phyloP scores from a whole-genome alignment of 768 basidiomycete species.

The Floccularia luteovirens region DNA sequence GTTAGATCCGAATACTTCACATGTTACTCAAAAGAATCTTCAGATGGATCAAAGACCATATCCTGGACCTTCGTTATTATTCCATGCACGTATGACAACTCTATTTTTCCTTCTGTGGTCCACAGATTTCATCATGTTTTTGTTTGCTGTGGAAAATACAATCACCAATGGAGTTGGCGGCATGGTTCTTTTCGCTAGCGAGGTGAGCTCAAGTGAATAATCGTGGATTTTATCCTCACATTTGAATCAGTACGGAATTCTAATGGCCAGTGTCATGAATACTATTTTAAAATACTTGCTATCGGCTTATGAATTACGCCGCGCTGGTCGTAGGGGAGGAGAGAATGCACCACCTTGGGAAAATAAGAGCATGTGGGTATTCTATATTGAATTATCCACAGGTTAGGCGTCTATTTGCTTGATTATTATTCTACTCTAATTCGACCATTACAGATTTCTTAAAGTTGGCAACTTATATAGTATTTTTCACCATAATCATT shows the following conservation, averaged over 20 bases:
- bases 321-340: slow-evolving; percentile 70
- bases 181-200: slow-evolving; percentile 93
- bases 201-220: slow-evolving; percentile 42
- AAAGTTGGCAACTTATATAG: slow-evolving; percentile 85
- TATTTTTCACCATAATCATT: slow-evolving; percentile 92
- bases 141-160: slow-evolving; percentile 76
- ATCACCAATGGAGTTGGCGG: slow-evolving; percentile 75
- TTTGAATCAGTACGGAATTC: slow-evolving; percentile 68
- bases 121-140: slow-evolving; percentile 71
- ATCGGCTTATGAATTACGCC: slow-evolving; percentile 72
- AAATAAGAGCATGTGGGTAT: slow-evolving; percentile 94
- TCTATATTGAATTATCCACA: slow-evolving; percentile 88
- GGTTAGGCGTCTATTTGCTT: slow-evolving; percentile 40
- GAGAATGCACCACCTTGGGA: slow-evolving; percentile 93
- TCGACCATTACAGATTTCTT: slow-evolving; percentile 65
- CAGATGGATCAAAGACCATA: slow-evolving; percentile 98
- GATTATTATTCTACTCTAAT: slow-evolving; percentile 6
- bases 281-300: slow-evolving; percentile 78
- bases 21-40: slow-evolving; percentile 6
- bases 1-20: not conserved
- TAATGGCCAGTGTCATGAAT: slow-evolving; percentile 75
- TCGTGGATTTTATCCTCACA: slow-evolving; percentile 7
- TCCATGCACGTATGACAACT: slow-evolving; percentile 76
- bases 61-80: slow-evolving; percentile 74
- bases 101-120: slow-evolving; percentile 72